Evolutionary conservation across 1,139 yeast genomes (phyloP), one percentile per base, ranked within the genome.

Genomic region (Arxiozyma slooffiae): DNA sequence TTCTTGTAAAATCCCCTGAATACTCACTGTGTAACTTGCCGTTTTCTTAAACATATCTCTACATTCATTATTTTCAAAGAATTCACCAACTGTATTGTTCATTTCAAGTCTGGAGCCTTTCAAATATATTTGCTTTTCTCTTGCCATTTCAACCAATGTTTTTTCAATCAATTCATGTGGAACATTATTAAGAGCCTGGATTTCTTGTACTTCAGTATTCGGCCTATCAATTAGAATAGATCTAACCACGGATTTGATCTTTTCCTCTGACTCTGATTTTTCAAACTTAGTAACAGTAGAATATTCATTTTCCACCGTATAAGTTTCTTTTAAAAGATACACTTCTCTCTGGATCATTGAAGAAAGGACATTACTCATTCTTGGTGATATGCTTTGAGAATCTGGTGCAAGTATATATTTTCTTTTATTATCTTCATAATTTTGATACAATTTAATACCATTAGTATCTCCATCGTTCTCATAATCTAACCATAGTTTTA

Each of bases 261-360:
- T 53, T 20, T 58, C 64, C 43, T 62, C 66, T 11, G 38, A 26
- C 2, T 22, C 43, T 20, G 44, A 41, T 7, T 49, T 44, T 7
- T 48, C 48, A 14, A 37, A 17, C 3, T 48, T 46, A 2, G n/a
- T 41, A 2, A 39, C 44, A 3, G 23, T 16, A 4, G 36, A 23
- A 37, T 20, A n/a, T n/a, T 23, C 2, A 1, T 17, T 30, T 14
- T 24, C 36, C 44, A 55, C 59, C 0, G 59, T 53, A 47, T 55
- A 63, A 17, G 58, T 53, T 46, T 61, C 60, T 41, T 65, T 63
- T 41, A 66, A 51, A 7, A 59, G 53, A 16, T 56, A 58, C 5
- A 59, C 55, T 49, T 64, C 68, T 36, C 68, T 56, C 49, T 66
- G 68, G 37, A 65, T 58, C 69, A 66, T 66, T 4, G 69, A 66